These are phyloP conservation scores for Penicillium tannophilum DNA, from an alignment of 495 filamentous ascomycete species.

Conservation along the genomic window DNA sequence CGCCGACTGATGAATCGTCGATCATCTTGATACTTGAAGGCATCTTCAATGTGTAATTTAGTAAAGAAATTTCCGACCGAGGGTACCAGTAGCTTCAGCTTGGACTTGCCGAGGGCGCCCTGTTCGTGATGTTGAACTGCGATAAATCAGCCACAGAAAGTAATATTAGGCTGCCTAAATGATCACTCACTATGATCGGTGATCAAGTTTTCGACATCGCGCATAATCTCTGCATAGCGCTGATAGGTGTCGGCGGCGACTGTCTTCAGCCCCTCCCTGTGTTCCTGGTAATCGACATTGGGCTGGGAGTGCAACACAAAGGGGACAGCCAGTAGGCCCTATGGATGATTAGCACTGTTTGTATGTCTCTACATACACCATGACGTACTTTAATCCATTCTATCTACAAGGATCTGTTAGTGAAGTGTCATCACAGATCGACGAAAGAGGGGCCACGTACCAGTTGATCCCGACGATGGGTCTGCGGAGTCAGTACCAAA, in stretches of 20 bases:
- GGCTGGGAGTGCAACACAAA: conserved; percentile 97
- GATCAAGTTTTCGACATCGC: conserved; percentile 88
- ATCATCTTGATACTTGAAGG: conserved; percentile 87
- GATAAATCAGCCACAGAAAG: background rate
- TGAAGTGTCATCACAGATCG: background rate
- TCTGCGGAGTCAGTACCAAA: conserved; percentile 38
- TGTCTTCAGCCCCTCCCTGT: conserved; percentile 46
- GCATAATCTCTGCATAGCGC: conserved; percentile 93
- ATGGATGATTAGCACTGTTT: background rate
- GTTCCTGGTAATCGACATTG: conserved; percentile 70
- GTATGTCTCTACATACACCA: background rate
- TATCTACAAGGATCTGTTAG: conserved; percentile 41
- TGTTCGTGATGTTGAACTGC: conserved; percentile 69
- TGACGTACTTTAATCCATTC: conserved; percentile 67
- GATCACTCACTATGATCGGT: conserved; percentile 78
- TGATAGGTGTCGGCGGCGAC: conserved; percentile 66
- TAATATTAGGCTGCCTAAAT: conserved; percentile 3
- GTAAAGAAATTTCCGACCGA: conserved; percentile 92
- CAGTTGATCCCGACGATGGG: conserved; percentile 85
- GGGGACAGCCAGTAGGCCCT: conserved; percentile 90
- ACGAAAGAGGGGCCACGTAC: conserved; percentile 41
- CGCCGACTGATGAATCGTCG: conserved; percentile 85
- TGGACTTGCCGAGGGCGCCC: conserved; percentile 69
- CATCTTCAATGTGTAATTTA: conserved; percentile 76
- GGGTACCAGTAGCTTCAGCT: conserved; percentile 90